phyloP scores from a whole-genome alignment of 1,284 basidiomycete genomes.

The Tylopilus sp. region DNA sequence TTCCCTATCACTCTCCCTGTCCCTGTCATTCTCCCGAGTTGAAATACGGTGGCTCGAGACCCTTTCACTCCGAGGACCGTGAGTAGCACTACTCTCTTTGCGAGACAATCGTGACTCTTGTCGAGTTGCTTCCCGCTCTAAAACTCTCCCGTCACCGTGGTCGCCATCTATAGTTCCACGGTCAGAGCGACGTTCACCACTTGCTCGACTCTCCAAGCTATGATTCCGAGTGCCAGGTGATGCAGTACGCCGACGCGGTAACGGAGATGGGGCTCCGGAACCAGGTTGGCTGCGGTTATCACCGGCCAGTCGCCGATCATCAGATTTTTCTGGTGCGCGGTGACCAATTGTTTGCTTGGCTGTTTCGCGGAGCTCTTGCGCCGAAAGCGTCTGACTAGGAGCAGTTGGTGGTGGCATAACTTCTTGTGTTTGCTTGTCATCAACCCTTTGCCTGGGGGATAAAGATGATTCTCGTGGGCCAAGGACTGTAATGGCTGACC shows the following conservation, averaged over 20 bases:
- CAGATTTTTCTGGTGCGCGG: constrained; percentile 34
- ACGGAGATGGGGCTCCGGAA: constrained; percentile 54
- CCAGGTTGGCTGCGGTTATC: constrained; percentile 47
- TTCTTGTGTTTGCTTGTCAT: constrained; percentile 31
- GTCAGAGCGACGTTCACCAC: constrained; percentile 61
- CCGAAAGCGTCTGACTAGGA: constrained; percentile 77
- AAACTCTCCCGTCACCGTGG: constrained; percentile 51
- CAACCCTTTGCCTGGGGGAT: constrained; percentile 39
- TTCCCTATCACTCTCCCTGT: constrained; percentile 48
- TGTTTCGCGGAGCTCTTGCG: constrained; percentile 76
- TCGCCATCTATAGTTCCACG: constrained; percentile 45
- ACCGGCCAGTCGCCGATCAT: constrained; percentile 40
- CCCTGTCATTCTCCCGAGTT: constrained; percentile 35
- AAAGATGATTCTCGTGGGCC: constrained; percentile 42
- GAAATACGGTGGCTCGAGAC: constrained; percentile 39
- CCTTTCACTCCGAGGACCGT: constrained; percentile 47
- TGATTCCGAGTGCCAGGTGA: constrained; percentile 68
- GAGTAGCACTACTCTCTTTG: constrained; percentile 46
- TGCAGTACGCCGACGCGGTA: constrained; percentile 54
- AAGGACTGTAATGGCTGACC: constrained; percentile 19
- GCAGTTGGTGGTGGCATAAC: constrained; percentile 74
- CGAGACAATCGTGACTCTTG: constrained; percentile 44
- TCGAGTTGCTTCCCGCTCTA: constrained; percentile 43
- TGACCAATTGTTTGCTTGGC: constrained; percentile 61
- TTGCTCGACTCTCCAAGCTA: constrained; percentile 70